Base-by-base conservation (phyloP, 305 asterid genomes). In the Fraxinus albicans region DNA sequence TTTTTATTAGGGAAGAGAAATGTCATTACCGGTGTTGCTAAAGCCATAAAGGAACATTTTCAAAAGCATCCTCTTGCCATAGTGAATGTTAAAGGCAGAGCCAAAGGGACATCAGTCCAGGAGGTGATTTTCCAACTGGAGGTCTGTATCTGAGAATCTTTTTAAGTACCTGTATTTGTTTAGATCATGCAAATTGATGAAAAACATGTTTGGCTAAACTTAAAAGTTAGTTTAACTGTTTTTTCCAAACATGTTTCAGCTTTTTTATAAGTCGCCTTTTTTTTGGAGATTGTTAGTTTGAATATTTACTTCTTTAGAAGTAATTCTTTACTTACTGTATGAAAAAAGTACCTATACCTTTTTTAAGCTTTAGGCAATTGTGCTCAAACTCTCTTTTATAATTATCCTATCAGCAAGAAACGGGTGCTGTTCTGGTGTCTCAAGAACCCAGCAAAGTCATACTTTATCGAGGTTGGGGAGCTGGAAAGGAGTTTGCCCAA, bases 361-460 rank as follows among this genome's bases (percentile, higher is more conserved):
- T 19, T 55, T 17, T 6, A 55, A 55, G 65, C 65, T 50, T 55
- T 55, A 55, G 65, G 5, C 25, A 17, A 55, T 15, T 55, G n/a
- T 55, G 25, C 67, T 55, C 17, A 21, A 27, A 76, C 77, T 34
- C 36, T 74, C 55, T 78, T 77, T 35, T 47, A 12, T 85, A 17
- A 27, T 73, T 40, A 27, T 80, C 82, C 83, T 83, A 73, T 75
- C 96, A 96, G 98, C 94, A 92, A 92, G 96, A 95, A 12, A 96
- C 98, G 1, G 97, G 98, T 77, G 94, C 94, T 2, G 82, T 92
- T 81, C 92, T 96, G 55, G 98, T 96, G 72, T 96, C 98, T 47
- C 98, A 92, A 83, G 99, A 96, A 89, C 97, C 99, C 33, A 95
- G 93, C 89, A 95, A 96, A 87, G 93, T 96, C 84, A 95, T 96